A percentile compares a stretch with the other conserved stretches of the same genome.
Evolutionary conservation across 257 asterid species (phyloP).

Genomic region (Pogostemon cablin): DNA sequence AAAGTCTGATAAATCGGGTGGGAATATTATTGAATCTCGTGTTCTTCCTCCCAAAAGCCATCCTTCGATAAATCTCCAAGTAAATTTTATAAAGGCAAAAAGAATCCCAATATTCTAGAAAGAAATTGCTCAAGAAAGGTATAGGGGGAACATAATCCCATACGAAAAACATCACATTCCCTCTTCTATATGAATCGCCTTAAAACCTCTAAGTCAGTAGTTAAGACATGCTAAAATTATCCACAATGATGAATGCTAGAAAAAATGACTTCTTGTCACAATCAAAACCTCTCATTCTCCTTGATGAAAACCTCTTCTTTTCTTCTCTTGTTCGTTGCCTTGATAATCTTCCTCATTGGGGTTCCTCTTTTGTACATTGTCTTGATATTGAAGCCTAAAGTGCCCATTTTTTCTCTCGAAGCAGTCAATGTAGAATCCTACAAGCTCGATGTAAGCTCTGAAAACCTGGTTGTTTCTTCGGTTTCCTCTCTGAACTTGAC

Average conservation of each 20-base stretch:
- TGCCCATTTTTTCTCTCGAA: constrained; percentile 58
- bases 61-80: constrained; percentile 32
- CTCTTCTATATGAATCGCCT: constrained; percentile 30
- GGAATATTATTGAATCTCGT: too few relatives aligned
- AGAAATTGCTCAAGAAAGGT: constrained; percentile 54
- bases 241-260: constrained; percentile 31
- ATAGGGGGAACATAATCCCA: constrained; percentile 35
- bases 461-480: constrained; percentile 49
- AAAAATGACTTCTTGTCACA: constrained; percentile 28
- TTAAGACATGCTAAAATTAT: constrained; percentile 28
- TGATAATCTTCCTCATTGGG: constrained; percentile 38
- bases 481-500: constrained; percentile 42
- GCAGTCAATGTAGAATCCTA: constrained; percentile 49
- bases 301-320: constrained; percentile 42
- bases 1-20: too few relatives aligned
- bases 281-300: constrained; percentile 37
- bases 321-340: constrained; percentile 41
- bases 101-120: constrained; percentile 16
- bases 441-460: constrained; percentile 42
- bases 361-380: constrained; percentile 35
- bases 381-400: constrained; percentile 53
- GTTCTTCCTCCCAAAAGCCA: constrained; percentile 25
- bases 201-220: constrained; percentile 22
- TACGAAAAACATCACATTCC: constrained; percentile 53
- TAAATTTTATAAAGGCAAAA: constrained; percentile 24